Conservation (phyloP, 208 protist genomes). For the Leishmania turanica region DNA sequence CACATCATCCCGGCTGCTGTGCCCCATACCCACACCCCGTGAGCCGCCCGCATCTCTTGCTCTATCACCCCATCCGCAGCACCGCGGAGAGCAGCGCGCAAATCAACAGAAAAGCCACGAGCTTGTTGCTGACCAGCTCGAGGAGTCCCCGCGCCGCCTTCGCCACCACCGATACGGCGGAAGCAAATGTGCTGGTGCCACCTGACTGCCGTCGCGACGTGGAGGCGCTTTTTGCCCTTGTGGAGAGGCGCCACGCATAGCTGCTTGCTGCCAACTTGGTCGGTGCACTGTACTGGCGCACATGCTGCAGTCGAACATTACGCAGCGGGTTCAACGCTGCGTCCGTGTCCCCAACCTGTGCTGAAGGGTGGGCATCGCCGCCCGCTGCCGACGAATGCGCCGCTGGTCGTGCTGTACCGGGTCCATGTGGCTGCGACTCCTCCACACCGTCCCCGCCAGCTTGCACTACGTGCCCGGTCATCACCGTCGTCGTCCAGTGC, state of each 20-base stretch:
- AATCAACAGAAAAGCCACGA: slow-evolving; percentile 28
- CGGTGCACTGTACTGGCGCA: neutral
- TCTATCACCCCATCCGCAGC: slow-evolving; percentile 29
- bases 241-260: neutral
- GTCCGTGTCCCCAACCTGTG: neutral
- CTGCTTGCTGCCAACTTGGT: neutral
- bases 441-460: neutral
- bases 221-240: neutral
- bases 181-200: neutral
- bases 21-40: neutral
- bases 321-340: slow-evolving; percentile 15
- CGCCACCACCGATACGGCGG: slow-evolving; percentile 1
- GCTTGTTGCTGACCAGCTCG: slow-evolving; percentile 11
- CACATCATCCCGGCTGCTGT: neutral
- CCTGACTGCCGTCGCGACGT: neutral
- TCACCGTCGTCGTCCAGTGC: slow-evolving; percentile 42
- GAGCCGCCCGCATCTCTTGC: neutral
- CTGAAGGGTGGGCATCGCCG: neutral
- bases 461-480: slow-evolving; percentile 11
- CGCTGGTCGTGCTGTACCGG: neutral
- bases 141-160: neutral
- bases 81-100: slow-evolving; percentile 24
- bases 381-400: neutral
- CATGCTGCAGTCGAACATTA: slow-evolving; percentile 24
- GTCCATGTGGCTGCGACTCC: neutral